Evolutionary conservation across 306 rosid species (phyloP), one percentile per base, ranked within the genome.

Genomic region (Acacia melanoxylon): DNA sequence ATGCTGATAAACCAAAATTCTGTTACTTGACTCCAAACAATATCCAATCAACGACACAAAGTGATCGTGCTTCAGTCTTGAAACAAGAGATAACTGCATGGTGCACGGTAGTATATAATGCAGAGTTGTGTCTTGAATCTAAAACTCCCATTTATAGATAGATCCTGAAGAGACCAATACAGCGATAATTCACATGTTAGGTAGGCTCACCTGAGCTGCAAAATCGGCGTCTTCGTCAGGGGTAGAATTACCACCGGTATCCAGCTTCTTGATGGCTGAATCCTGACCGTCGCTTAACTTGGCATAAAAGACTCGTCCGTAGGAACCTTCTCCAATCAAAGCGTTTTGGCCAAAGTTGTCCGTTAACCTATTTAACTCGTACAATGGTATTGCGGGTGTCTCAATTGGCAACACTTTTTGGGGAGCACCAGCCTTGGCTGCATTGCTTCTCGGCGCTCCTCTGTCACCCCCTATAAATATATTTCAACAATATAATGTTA

Each of bases 261-360:
- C 99, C 54, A 95, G 76, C 82, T 88, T 95, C 87, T 95, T 95
- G n/a, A 95, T 91, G 14, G 99, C 99, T 74, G 91, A 98, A 75
- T 85, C 85, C 82, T 72, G 85, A 49, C 92, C 97, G 77, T 68
- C 42, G 62, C 86, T 90, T 72, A 95, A 65, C 70, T 90, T 93
- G 20, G 96, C 96, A 31, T 63, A 85, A 88, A 80, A 95, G 81
- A 93, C 99, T 45, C 97, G 79, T 68, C 99, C 99, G 62, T 95
- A 95, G 35, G 99, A 95, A 80, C 99, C 99, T 91, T 95, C 99
- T 3, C 99, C 99, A 48, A 95, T 95, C 75, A 92, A 92, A 58
- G 97, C 89, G 80, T 91, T 89, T 17, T 87, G 8, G 45, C 99
- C 99, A 24, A 93, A 95, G 80, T 92, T 91, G 27, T 87, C 77